A percentile compares a stretch with the other conserved stretches of the same genome.
Evolutionary conservation across 2,329 filamentous ascomycete genomes (phyloP).

Genomic region (Chalaropsis ovoidea): DNA sequence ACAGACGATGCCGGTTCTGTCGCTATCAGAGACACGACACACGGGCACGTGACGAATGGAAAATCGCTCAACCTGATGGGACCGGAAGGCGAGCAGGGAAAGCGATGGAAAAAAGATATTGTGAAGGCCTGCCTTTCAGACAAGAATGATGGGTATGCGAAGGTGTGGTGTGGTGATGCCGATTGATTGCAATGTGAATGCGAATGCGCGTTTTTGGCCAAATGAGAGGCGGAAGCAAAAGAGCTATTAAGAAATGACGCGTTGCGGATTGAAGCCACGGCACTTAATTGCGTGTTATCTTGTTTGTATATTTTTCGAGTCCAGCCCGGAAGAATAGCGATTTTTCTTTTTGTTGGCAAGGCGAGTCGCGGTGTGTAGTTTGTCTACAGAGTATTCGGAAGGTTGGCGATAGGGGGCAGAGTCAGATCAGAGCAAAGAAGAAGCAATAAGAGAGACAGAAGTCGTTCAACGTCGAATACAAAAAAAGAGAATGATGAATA

Average conservation of each 20-base stretch:
- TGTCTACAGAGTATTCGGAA: conserved; percentile 6
- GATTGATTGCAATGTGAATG: background rate
- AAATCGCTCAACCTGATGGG: conserved; percentile 27
- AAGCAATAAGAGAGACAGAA: background rate
- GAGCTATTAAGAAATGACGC: background rate
- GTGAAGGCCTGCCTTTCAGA: conserved; percentile 21
- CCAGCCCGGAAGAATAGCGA: conserved; percentile 26
- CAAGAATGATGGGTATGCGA: background rate
- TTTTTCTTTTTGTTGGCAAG: background rate
- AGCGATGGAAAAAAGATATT: background rate
- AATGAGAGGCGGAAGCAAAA: conserved; percentile 1
- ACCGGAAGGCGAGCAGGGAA: conserved; percentile 11
- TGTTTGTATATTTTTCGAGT: conserved; percentile 25
- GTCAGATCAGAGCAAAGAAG: background rate
- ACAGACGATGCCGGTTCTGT: background rate
- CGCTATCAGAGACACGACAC: background rate
- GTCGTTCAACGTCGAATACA: conserved; percentile 3
- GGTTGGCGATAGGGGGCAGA: background rate
- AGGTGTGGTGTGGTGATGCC: background rate
- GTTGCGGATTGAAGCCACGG: conserved; percentile 6
- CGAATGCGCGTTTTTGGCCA: background rate
- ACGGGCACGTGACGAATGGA: conserved; percentile 13
- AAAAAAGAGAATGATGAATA: background rate
- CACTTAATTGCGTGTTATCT: background rate
- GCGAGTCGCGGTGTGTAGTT: background rate